Percentiles rank a stretch among this genome's conserved stretches.
phyloP scores from a whole-genome alignment of 1,284 basidiomycete genomes.

The Schizopora paradoxa region DNA sequence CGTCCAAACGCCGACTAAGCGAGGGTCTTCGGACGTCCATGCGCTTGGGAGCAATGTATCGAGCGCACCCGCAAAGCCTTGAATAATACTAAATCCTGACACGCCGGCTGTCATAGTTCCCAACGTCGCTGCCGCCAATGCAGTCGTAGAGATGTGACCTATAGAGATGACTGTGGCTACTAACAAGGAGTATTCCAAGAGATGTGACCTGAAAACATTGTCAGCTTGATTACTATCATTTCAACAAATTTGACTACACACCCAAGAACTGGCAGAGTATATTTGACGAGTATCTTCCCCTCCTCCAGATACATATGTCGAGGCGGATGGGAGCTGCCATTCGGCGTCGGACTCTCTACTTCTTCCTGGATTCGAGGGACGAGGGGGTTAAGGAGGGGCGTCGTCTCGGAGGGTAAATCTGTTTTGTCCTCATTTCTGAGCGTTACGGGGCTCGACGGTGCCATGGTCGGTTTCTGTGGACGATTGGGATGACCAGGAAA shows the following conservation, averaged over 20 bases:
- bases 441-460: constrained; percentile 26
- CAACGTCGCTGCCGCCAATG: constrained; percentile 80
- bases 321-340: constrained; percentile 4
- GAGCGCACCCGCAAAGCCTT: constrained; percentile 79
- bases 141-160: constrained; percentile 78
- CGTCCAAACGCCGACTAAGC: constrained; percentile 85
- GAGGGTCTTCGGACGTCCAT: constrained; percentile 82
- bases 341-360: constrained; percentile 21
- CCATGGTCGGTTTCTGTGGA: constrained; percentile 30
- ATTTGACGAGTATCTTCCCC: constrained; percentile 51
- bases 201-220: constrained; percentile 50
- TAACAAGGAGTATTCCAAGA: constrained; percentile 71
- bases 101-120: constrained; percentile 86
- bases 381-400: constrained; percentile 45
- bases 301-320: constrained; percentile 52
- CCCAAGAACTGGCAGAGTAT: constrained; percentile 66
- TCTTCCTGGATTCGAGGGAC: constrained; percentile 42
- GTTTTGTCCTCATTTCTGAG: constrained; percentile 21
- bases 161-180: constrained; percentile 76
- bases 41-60: constrained; percentile 89
- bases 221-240: constrained; percentile 9
- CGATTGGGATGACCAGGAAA: constrained; percentile 30
- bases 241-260: constrained; percentile 23
- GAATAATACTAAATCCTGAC: constrained; percentile 68
- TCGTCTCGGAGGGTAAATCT: constrained; percentile 37